phyloP scores from a whole-genome alignment of 495 filamentous ascomycete species.

The Neurospora sp. region DNA sequence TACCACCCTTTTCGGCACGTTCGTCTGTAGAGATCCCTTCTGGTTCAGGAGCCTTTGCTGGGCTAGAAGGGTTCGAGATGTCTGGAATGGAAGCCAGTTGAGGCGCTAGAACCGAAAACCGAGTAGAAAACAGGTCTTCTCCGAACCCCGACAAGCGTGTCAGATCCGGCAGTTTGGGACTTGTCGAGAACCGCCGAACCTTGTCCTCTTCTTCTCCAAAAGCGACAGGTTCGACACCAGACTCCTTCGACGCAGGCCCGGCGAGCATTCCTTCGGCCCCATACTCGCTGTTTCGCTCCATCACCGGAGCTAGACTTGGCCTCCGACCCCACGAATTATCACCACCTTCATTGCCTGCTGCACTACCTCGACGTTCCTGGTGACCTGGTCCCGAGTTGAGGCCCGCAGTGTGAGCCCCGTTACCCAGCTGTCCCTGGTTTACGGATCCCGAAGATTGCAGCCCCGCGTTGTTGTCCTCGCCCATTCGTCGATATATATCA shows the following conservation, averaged over 20 bases:
- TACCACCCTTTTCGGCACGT: background rate
- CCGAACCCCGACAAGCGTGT: conserved; percentile 58
- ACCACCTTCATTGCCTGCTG: background rate
- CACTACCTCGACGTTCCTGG: background rate
- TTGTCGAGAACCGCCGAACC: conserved; percentile 28
- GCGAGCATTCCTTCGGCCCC: conserved; percentile 34
- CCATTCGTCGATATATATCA: conserved; percentile 68
- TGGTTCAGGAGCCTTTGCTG: background rate
- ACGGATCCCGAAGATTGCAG: conserved; percentile 43
- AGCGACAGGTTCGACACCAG: conserved; percentile 2
- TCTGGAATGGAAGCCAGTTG: conserved; percentile 3
- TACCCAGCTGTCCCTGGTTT: background rate
- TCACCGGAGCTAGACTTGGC: conserved; percentile 42
- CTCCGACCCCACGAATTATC: conserved; percentile 16
- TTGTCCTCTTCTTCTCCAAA: conserved; percentile 27
- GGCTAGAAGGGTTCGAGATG: background rate
- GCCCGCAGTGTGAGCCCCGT: background rate
- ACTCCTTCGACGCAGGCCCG: conserved; percentile 10
- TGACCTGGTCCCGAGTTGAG: background rate
- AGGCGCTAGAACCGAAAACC: conserved; percentile 2
- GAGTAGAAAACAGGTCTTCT: conserved; percentile 31
- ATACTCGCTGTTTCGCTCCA: conserved; percentile 50
- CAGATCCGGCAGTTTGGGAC: conserved; percentile 53
- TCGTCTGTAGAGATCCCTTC: background rate
- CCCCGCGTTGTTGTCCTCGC: conserved; percentile 53